Percentiles rank a stretch among this genome's conserved stretches.
Conservation (phyloP, 768 basidiomycete species). For the Dacryopinax spathularia region DNA sequence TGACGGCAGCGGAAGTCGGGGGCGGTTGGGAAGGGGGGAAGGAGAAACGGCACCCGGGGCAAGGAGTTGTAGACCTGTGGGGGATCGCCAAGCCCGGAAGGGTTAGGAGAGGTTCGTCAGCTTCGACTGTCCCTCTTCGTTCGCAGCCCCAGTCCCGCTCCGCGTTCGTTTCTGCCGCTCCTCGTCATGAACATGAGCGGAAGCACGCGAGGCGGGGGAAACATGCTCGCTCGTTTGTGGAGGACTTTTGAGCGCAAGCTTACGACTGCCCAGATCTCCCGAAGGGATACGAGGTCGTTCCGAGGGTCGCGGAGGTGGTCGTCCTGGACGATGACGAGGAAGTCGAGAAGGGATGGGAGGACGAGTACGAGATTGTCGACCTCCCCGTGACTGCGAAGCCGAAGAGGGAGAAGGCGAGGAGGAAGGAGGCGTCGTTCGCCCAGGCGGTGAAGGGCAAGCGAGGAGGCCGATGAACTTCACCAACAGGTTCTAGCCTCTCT, state of each 20-base stretch:
- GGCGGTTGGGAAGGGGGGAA: background rate
- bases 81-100: background rate
- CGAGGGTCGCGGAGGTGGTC: background rate
- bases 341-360: background rate
- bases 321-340: background rate
- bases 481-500: background rate
- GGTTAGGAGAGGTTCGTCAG: background rate
- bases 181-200: background rate
- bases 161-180: no score
- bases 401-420: background rate
- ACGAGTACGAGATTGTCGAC: background rate
- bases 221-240: no score
- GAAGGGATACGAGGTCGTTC: background rate
- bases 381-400: background rate
- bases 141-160: no score
- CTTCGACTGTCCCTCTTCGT: no score
- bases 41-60: background rate
- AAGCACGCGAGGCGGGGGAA: constrained; percentile 2
- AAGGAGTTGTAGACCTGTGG: background rate
- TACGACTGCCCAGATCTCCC: background rate
- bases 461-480: background rate
- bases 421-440: background rate
- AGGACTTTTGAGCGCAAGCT: no score
- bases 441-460: constrained; percentile 1
- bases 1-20: background rate